Conservation (phyloP, 2,329 filamentous ascomycete genomes). For the Trichoderma brevicompactum region DNA sequence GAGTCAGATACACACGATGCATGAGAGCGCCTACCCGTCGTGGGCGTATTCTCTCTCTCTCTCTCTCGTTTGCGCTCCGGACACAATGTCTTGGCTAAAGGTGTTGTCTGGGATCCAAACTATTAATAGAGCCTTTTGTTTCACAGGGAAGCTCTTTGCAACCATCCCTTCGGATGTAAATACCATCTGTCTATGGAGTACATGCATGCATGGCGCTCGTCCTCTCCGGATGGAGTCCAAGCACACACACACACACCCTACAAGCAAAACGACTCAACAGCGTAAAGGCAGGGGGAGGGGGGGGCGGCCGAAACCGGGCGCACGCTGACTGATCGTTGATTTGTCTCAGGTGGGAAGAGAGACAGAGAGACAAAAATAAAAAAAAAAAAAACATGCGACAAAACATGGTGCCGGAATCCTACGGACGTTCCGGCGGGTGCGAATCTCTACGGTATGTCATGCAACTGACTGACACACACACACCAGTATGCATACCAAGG, state of each 20-base stretch:
- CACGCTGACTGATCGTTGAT: neutral
- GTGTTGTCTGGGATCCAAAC: neutral
- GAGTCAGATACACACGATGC: neutral
- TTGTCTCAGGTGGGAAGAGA: neutral
- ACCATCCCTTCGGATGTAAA: neutral
- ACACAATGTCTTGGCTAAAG: neutral
- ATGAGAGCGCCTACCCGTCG: too few relatives aligned
- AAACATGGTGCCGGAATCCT: neutral
- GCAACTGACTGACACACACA: too few relatives aligned
- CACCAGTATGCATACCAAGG: too few relatives aligned
- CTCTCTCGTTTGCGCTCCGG: too few relatives aligned
- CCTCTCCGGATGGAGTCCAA: neutral
- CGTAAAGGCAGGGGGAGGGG: neutral
- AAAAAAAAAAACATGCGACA: neutral
- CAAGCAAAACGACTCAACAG: neutral
- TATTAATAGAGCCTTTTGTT: constrained; percentile 6
- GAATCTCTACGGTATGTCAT: neutral
- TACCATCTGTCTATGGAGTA: neutral
- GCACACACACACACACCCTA: neutral
- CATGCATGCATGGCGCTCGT: constrained; percentile 8
- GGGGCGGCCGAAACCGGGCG: constrained; percentile 2
- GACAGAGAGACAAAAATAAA: neutral
- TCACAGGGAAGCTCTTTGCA: neutral
- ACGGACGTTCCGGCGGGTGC: neutral
- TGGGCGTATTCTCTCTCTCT: too few relatives aligned